Evolutionary conservation across 768 basidiomycete genomes (phyloP), one percentile per base, ranked within the genome.

Genomic region (Boletellus ananas): DNA sequence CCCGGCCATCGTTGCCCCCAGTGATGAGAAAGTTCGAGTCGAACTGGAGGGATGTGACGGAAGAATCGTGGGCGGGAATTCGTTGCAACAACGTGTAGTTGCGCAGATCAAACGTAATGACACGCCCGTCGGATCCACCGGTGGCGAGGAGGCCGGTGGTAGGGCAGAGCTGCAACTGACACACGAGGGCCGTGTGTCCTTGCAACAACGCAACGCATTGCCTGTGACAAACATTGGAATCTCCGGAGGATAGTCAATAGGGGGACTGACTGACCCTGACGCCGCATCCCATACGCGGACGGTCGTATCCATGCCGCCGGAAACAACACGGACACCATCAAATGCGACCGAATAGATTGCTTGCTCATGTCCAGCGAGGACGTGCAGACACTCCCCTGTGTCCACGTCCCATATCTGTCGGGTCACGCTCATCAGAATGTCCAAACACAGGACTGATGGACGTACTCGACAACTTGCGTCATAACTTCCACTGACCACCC

Each of bases 301-400:
- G 1, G 87, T 91, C n/a, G 91, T 94, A 60, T 97, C 94, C 55
- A 95, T 70, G n/a, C 87, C 87, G 5, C 93, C 94, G 6, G 90
- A 90, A 1, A 85, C 90, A 43, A 94, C 79, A 12, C 81, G 74
- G 16, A 81, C 70, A 0, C 94, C 94, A 59, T 95, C 91, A 56
- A 93, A 94, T 10, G 91, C 90, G 35, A 96, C 88, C 0, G 85
- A 81, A 62, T 97, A 97, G 10, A 96, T 87, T 70, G 93, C 89
- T 60, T 89, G 86, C 47, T 82, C 80, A 65, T 97, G 94, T 0
- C 94, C 94, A 10, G 74, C 59, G 25, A 95, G 79, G 33, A 91
- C 79, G 49, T 87, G 86, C 31, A 95, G 53, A 65, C 94, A 97
- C 62, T 85, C 78, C 3, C 94, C 94, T 0, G 87, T 93, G 57